Base-by-base conservation (phyloP, 495 filamentous ascomycete species). In the Penicillium fimorum region DNA sequence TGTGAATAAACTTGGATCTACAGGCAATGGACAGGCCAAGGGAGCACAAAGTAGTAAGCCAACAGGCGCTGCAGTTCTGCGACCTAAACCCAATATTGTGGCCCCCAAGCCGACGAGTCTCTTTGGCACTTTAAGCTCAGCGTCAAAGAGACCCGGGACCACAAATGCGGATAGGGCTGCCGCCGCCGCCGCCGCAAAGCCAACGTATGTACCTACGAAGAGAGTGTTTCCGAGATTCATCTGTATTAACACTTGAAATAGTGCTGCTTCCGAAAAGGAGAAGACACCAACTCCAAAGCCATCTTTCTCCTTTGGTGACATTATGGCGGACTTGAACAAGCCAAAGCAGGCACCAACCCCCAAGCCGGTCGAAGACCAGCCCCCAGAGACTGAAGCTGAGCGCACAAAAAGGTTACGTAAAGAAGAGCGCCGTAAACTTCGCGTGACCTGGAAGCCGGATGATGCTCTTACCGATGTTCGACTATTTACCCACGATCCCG, bases 311-410 rank as follows among this genome's bases (percentile, higher is more conserved):
- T 79, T 84, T 60, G 77, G 77, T 48, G 80, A 80, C 53, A 68
- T 82, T 13, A 76, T 95, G 76, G 85, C 84, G 7, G 83, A 84
- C 52, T 80, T 93, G 25, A 76, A 79, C 32, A 86, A 88, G 63
- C 80, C 82, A 11, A 85, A 84, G 56, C 82, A 87, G 45, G 63
- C 82, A 13, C 78, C 80, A 24, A 68, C 77, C 4, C 66, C 71
- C 2, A 79, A 85, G 52, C 72, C 79, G 9, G 69, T 74, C 20
- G 79, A 85, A 47, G 72, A 80, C 32, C 68, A 74, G 3, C 77
- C 84, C 0, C 82, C 84, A 0, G 91, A 96, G 73, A 95, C 90
- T 0, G 78, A 85, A 24, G 89, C 92, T 60, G 82, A 95, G 67
- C 85, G 81, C 40, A 69, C 75, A 24, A 89, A 85, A 60, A 83